Percentiles rank a stretch among this genome's conserved stretches.
phyloP scores from a whole-genome alignment of 331 rosid genomes.

The Rhamnella rubrinervis region DNA sequence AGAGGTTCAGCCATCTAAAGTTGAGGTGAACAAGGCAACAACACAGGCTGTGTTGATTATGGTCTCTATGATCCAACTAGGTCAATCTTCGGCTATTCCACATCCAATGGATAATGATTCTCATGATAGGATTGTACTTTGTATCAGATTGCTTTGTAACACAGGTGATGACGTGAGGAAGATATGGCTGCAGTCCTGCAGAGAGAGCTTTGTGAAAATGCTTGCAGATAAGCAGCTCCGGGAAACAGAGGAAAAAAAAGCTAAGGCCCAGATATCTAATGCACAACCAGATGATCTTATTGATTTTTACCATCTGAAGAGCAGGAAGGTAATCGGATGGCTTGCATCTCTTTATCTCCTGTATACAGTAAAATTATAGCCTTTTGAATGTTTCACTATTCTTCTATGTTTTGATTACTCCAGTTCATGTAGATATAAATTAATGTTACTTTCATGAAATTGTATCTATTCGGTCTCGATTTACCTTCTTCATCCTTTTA shows the following conservation, averaged over 20 bases:
- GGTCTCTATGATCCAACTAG: constrained; percentile 93
- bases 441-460: too few relatives aligned
- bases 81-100: constrained; percentile 78
- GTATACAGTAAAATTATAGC: too few relatives aligned
- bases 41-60: constrained; percentile 69
- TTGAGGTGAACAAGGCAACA: constrained; percentile 72
- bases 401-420: neutral
- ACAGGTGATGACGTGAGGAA: constrained; percentile 71
- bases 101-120: constrained; percentile 96
- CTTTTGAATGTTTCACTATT: neutral
- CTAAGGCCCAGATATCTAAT: constrained; percentile 79
- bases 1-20: constrained; percentile 87
- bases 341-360: constrained; percentile 10
- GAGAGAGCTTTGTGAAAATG: constrained; percentile 94
- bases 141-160: constrained; percentile 75
- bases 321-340: constrained; percentile 72
- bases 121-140: constrained; percentile 76
- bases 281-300: constrained; percentile 99
- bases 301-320: constrained; percentile 96
- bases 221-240: constrained; percentile 88
- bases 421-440: neutral
- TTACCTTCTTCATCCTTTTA: too few relatives aligned
- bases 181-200: constrained; percentile 89
- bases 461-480: too few relatives aligned
- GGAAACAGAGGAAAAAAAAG: constrained; percentile 83